Evolutionary conservation across 179 eudicot species (phyloP).

Genomic region (Heliamphora pulchella): DNA sequence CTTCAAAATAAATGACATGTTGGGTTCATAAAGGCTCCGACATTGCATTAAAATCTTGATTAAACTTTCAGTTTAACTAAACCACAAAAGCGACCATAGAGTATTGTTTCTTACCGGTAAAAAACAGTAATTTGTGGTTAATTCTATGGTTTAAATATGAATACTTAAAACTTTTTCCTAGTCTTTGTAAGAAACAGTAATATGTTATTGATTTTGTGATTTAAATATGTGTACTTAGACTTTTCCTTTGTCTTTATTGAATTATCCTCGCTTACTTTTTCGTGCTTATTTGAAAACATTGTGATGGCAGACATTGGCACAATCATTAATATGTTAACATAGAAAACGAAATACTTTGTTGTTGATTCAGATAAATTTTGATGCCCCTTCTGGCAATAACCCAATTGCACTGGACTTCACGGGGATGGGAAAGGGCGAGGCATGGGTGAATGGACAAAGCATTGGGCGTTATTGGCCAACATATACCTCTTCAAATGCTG

Average conservation of each 20-base stretch:
- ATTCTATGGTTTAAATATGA: too few relatives aligned
- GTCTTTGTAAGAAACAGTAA: too few relatives aligned
- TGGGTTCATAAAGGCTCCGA: background rate
- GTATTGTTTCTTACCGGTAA: too few relatives aligned
- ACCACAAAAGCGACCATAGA: too few relatives aligned
- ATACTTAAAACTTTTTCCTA: too few relatives aligned
- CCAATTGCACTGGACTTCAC: conserved; percentile 80
- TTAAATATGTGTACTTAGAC: too few relatives aligned
- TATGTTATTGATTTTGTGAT: too few relatives aligned
- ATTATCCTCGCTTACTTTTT: background rate
- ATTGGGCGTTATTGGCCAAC: conserved; percentile 97
- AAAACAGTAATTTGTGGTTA: too few relatives aligned
- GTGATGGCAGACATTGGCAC: background rate
- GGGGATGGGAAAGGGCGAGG: conserved; percentile 91
- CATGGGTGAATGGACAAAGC: conserved; percentile 96
- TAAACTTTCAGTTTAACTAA: too few relatives aligned
- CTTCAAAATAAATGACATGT: background rate
- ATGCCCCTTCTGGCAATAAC: conserved; percentile 56
- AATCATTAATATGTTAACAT: conserved; percentile 13
- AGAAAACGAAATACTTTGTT: background rate
- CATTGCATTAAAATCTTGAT: background rate
- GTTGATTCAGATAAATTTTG: conserved; percentile 49
- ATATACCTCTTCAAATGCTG: conserved; percentile 36
- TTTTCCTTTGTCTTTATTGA: too few relatives aligned
- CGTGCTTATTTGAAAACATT: background rate